Percentiles rank a stretch among this genome's conserved stretches.
These are phyloP conservation scores for Oryza australiensis DNA, from an alignment of 176 grass and related monocot genomes.

Conservation along the genomic window DNA sequence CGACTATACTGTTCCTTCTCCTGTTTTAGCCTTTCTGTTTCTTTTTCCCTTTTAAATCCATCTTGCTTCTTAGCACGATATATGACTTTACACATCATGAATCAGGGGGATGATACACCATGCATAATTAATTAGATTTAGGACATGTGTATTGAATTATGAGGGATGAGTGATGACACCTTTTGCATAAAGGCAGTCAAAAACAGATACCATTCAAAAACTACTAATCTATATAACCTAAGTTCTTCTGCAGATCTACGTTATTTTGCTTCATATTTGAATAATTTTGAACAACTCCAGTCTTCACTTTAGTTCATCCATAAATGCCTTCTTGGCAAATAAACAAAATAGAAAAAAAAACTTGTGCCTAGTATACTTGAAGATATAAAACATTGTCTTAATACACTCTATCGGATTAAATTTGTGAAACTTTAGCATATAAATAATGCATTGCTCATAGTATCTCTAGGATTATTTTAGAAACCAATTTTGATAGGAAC, in stretches of 20 bases:
- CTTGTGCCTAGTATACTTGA: background rate
- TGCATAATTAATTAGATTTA: background rate
- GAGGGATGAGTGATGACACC: background rate
- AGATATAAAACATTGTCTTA: background rate
- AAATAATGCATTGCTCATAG: background rate
- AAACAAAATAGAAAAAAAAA: background rate
- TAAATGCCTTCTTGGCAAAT: background rate
- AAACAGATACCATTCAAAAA: background rate
- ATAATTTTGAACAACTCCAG: background rate
- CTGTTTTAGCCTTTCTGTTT: background rate
- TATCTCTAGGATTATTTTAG: background rate
- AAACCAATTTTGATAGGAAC: background rate
- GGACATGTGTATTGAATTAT: background rate
- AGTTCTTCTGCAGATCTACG: background rate
- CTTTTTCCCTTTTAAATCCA: background rate
- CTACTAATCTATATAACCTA: background rate
- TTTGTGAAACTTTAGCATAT: background rate
- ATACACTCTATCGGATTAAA: background rate
- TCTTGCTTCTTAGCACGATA: background rate
- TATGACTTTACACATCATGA: background rate
- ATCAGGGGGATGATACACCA: background rate
- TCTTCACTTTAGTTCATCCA: background rate
- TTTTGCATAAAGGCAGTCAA: background rate
- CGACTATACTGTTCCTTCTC: background rate
- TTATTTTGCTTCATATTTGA: background rate